phyloP scores from a whole-genome alignment of 805 yeast species.

The Ogataea polymorpha region DNA sequence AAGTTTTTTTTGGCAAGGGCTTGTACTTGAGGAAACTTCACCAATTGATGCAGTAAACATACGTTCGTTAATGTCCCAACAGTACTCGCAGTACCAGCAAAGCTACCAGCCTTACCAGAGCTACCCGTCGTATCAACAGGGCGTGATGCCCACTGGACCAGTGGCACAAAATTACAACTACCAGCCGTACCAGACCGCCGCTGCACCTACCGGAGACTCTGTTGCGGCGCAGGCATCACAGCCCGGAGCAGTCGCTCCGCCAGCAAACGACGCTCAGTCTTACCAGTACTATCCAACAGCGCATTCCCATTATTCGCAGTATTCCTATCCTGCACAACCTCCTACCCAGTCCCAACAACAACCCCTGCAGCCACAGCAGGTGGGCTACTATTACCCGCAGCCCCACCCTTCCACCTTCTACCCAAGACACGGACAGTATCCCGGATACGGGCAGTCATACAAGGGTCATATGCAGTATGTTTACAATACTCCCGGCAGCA shows the following conservation, averaged over 20 bases:
- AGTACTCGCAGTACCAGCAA: conserved; percentile 15
- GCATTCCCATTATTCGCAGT: conserved; percentile 21
- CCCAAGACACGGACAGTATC: conserved; percentile 17
- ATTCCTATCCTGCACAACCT: conserved; percentile 15
- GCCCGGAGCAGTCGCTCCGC: conserved; percentile 11
- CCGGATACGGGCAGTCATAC: conserved; percentile 16
- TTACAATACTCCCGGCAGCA: conserved; percentile 7
- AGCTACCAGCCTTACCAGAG: conserved; percentile 11
- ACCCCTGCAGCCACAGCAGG: conserved; percentile 14
- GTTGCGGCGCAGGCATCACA: conserved; percentile 3
- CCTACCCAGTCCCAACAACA: conserved; percentile 10
- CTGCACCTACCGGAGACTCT: conserved; percentile 3
- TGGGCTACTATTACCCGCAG: conserved; percentile 15
- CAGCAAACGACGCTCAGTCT: conserved; percentile 7
- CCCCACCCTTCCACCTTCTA: conserved; percentile 16
- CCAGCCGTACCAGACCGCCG: conserved; percentile 10
- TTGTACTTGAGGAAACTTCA: neutral
- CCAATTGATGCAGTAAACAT: conserved; percentile 6
- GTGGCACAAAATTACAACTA: conserved; percentile 4
- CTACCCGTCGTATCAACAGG: conserved; percentile 11
- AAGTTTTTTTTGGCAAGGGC: conserved; percentile 8
- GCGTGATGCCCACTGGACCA: conserved; percentile 8
- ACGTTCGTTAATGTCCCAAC: conserved; percentile 12
- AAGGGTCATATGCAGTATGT: conserved; percentile 16
- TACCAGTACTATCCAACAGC: conserved; percentile 14